Evolutionary conservation across 768 basidiomycete genomes (phyloP).

Genomic region (Tephrocybe rancida): DNA sequence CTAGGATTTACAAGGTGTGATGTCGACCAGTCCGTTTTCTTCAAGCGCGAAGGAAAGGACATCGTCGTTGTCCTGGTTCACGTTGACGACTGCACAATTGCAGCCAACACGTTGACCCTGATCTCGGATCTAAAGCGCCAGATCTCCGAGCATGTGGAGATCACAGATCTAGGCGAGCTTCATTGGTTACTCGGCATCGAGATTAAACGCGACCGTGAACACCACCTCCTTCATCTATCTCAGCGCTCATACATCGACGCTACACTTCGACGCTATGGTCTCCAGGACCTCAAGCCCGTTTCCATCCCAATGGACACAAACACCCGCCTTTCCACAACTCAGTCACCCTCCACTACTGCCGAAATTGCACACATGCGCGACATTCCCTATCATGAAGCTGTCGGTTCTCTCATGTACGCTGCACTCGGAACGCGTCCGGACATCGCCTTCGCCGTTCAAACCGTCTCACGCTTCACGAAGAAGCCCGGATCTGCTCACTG

Average conservation of each 20-base stretch:
- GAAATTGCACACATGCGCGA: constrained; percentile 5
- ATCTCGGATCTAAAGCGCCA: constrained; percentile 18
- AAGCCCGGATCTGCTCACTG: too few relatives aligned
- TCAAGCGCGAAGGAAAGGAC: constrained; percentile 11
- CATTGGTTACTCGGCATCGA: constrained; percentile 32
- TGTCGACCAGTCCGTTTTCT: constrained; percentile 17
- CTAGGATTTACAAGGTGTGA: too few relatives aligned
- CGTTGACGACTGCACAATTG: constrained; percentile 26
- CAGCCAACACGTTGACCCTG: not conserved
- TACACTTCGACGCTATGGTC: not conserved
- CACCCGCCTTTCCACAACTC: constrained; percentile 3
- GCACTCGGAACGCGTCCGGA: too few relatives aligned
- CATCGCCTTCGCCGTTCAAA: constrained; percentile 14
- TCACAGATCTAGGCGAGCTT: constrained; percentile 22
- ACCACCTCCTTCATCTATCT: not conserved
- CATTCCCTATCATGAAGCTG: constrained; percentile 6
- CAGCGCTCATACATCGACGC: constrained; percentile 1
- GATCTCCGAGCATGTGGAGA: constrained; percentile 21
- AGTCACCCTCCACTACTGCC: constrained; percentile 4
- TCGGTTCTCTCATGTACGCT: constrained; percentile 26
- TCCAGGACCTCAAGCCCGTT: constrained; percentile 2
- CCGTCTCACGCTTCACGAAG: not conserved
- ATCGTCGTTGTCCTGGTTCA: constrained; percentile 1
- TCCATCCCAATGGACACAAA: constrained; percentile 10
- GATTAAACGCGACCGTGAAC: constrained; percentile 18